These are phyloP conservation scores for Penicillium sp. DNA, from an alignment of 2,329 filamentous ascomycete genomes.

Conservation along the genomic window DNA sequence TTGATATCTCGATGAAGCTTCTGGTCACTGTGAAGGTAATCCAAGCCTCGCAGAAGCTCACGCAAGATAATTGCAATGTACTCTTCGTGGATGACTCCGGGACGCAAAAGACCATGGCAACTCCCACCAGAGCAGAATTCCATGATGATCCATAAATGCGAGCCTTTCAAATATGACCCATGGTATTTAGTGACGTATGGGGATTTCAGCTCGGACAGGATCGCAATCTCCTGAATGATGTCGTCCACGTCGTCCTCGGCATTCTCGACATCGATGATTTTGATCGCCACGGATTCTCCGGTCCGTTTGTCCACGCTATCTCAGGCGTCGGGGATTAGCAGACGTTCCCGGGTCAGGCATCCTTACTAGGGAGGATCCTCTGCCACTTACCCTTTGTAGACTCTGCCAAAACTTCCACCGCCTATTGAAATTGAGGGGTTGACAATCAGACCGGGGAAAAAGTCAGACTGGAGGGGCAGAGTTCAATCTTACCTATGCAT, in stretches of 20 bases:
- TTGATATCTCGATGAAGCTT: constrained; percentile 97
- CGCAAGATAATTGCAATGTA: constrained; percentile 95
- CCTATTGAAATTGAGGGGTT: constrained; percentile 48
- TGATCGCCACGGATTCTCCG: constrained; percentile 92
- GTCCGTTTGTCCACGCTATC: constrained; percentile 82
- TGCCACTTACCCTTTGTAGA: constrained; percentile 80
- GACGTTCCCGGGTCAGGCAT: no score
- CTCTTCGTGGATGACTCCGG: constrained; percentile 82
- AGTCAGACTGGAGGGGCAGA: not conserved
- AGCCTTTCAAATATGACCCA: constrained; percentile 92
- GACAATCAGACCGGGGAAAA: not conserved
- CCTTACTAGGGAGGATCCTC: not conserved
- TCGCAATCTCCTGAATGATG: constrained; percentile 98
- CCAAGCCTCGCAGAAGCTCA: constrained; percentile 81
- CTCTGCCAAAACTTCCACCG: constrained; percentile 95
- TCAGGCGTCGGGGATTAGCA: not conserved
- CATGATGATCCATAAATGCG: constrained; percentile 99
- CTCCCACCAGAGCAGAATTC: constrained; percentile 97
- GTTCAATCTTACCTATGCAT: constrained; percentile 65
- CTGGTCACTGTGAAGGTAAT: constrained; percentile 91
- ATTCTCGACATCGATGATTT: constrained; percentile 97
- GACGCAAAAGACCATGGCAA: constrained; percentile 93
- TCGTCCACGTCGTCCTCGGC: constrained; percentile 99
- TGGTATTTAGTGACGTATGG: constrained; percentile 64
- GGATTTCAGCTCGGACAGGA: constrained; percentile 90